phyloP scores from a whole-genome alignment of 129 eudicot genomes.

The Glebionis coronaria region DNA sequence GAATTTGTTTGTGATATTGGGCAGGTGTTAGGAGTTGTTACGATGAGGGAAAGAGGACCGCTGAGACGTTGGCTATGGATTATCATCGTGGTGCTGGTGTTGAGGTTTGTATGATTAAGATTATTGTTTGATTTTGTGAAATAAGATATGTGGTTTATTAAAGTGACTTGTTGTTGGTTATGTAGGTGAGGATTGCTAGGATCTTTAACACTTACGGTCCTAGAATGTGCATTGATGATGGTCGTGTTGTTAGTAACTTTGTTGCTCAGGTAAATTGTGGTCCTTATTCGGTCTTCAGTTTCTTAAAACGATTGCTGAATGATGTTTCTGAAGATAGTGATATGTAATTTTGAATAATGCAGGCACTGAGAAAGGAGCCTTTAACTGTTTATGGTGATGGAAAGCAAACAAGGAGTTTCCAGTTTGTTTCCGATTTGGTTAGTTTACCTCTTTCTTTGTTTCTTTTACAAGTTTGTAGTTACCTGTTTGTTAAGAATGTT shows the following conservation, averaged over 20 bases:
- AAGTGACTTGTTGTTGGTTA: not conserved
- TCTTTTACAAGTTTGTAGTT: conserved; percentile 14
- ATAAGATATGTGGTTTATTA: not conserved
- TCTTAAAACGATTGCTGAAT: not conserved
- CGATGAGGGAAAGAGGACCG: conserved; percentile 94
- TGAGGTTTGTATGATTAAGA: conserved; percentile 48
- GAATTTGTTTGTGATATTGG: conserved; percentile 22
- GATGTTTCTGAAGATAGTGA: not conserved
- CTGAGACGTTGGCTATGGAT: conserved; percentile 90
- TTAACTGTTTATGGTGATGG: conserved; percentile 96
- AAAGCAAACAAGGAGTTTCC: conserved; percentile 95
- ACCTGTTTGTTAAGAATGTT: not conserved
- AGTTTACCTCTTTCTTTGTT: conserved; percentile 19
- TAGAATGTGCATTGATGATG: conserved; percentile 95
- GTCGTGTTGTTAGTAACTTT: conserved; percentile 96
- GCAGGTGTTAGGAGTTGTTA: conserved; percentile 96
- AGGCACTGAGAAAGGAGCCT: conserved; percentile 94
- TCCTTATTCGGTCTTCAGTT: not conserved
- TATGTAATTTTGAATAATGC: conserved; percentile 8
- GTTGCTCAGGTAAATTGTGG: conserved; percentile 72
- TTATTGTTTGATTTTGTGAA: not conserved
- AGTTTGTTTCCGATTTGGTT: conserved; percentile 90
- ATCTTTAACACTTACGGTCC: conserved; percentile 95
- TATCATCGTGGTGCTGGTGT: conserved; percentile 93
- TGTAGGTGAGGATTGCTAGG: conserved; percentile 86